Base-by-base conservation (phyloP, 257 asterid genomes). In the Avicennia marina region DNA sequence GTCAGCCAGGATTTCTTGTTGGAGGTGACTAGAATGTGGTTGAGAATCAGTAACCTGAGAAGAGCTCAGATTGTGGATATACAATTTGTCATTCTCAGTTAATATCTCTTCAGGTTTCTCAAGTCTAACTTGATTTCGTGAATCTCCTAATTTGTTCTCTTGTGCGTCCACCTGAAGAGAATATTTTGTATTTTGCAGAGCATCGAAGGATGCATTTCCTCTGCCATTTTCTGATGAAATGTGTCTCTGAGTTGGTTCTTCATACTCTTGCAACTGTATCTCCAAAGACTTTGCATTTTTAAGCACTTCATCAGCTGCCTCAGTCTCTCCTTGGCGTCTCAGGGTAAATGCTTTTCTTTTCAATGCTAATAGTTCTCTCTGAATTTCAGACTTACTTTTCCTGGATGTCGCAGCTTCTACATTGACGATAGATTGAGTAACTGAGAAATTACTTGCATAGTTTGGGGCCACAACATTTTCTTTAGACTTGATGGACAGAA, bases 291-390 rank as follows among this genome's bases (percentile, higher is more conserved):
- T 71, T 21, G 91, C 87, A 63, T 56, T 69, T 58, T 89, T 53
- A 59, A 84, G 84, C 55, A 86, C 81, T 77, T 89, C 95, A 55
- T 89, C 96, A 36, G 96, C 97, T 62, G 75, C 95, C 58, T 84
- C 88, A 6, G 57, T 59, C 67, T 80, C 81, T 41, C 99, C 97
- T 65, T 84, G 89, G 49, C 86, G 89, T 75, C 99, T 82, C 70
- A 93, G 67, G 6, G 80, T 67, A 69, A 74, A 90, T 38, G 94
- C 83, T 75, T 89, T 93, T 63, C 99, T 67, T 73, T 93, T 93
- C 70, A 89, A 65, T 9, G 81, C 68, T 46, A 93, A 72, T 22
- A 93, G 81, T 56, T 86, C 96, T 63, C 95, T 84, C 85, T 86
- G 96, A 63, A 89, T 80, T 20, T 89, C 97, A 40, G 77, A 72